Conservation (phyloP, 345 rosid genomes). For the Hypericum perforatum region DNA sequence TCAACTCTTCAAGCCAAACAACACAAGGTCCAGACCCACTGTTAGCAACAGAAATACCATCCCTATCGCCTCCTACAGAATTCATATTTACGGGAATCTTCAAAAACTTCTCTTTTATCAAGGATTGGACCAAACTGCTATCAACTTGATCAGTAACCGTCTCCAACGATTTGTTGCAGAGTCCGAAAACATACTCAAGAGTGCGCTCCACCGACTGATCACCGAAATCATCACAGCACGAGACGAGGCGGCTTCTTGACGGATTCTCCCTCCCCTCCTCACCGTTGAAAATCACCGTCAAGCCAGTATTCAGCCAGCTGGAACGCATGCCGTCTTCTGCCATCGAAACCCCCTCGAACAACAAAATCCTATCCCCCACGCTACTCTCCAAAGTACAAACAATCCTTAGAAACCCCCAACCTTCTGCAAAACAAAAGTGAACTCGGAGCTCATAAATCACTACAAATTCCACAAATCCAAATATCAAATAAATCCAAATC, state of each 20-base stretch:
- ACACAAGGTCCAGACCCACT: constrained; percentile 36
- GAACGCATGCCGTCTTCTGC: constrained; percentile 64
- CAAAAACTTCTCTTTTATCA: constrained; percentile 43
- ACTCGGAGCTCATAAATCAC: not conserved
- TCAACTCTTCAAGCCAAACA: constrained; percentile 56
- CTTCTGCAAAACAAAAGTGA: not conserved
- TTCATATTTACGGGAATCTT: constrained; percentile 21
- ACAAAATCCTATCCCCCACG: constrained; percentile 10
- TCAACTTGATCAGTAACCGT: constrained; percentile 39
- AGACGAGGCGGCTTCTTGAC: constrained; percentile 49
- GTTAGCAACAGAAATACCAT: constrained; percentile 45
- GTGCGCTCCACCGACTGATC: constrained; percentile 67
- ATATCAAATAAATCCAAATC: too few species aligned
- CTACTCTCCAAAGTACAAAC: constrained; percentile 10
- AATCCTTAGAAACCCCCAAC: constrained; percentile 4
- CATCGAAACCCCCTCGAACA: constrained; percentile 28
- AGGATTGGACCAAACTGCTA: constrained; percentile 27
- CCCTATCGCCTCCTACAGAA: constrained; percentile 26
- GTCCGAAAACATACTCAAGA: constrained; percentile 62
- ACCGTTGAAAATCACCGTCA: constrained; percentile 63
- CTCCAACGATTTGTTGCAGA: constrained; percentile 53
- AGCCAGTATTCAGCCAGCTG: constrained; percentile 74
- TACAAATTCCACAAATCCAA: not conserved
- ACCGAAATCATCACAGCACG: constrained; percentile 64
- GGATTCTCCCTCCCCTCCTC: constrained; percentile 50